Base-by-base conservation (phyloP, 495 filamentous ascomycete species). In the Lophiostoma macrostomum region DNA sequence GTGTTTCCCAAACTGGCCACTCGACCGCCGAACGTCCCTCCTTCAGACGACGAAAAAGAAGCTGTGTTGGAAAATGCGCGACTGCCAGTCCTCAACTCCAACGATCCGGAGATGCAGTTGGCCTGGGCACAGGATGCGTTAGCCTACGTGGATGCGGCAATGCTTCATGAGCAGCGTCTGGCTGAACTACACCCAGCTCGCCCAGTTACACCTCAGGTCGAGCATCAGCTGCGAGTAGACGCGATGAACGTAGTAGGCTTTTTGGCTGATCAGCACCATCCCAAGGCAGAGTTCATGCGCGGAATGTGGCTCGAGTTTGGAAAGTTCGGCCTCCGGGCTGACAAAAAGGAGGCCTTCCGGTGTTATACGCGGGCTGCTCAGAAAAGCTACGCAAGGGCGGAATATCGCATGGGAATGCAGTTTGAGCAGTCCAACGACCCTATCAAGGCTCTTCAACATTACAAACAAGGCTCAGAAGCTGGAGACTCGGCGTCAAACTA, bases 281-380 rank as follows among this genome's bases (percentile, higher is more conserved):
- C 93, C 39, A 90, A 91, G 64, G 93, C 94, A 4, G 84, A 90
- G 58, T 97, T 96, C 65, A 88, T 98, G 74, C 84, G 83, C 67
- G 88, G 88, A 47, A 96, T 93, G 79, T 97, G 93, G 94, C 76
- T 95, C 27, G 93, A 98, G 68, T 97, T 97, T 73, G 93, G 93
- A 51, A 96, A 96, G 68, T 97, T 96, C 68, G 88, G 87, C 18
- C 80, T 81, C 57, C 82, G 87, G 16, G 74, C 87, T 52, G 91
- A 97, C 73, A 96, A 94, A 70, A 90, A 91, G 61, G 91, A 96
- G 69, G 93, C 93, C 14, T 97, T 91, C 67, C 69, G 82, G 38
- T 85, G 82, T 61, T 98, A 96, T 71, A 80, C 80, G 42, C 76
- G 86, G 55, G 86, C 93, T n/a, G 87, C 90, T 37, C 85, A 94